Evolutionary conservation across 1,139 yeast genomes (phyloP).

Genomic region (Pichia terricola): DNA sequence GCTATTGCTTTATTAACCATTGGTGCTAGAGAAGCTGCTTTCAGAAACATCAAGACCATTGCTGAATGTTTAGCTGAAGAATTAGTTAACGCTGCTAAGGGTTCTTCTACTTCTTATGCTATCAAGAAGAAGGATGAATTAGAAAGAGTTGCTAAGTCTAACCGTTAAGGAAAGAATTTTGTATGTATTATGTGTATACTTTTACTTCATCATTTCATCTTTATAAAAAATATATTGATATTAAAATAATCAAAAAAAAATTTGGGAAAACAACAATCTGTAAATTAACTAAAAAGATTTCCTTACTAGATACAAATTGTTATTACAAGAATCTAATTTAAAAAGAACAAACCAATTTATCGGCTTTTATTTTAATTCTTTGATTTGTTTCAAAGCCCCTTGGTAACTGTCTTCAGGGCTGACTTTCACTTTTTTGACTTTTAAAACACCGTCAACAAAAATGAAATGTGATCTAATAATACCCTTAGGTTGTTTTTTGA

Average conservation of each 20-base stretch:
- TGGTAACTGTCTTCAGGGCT: conserved; percentile 72
- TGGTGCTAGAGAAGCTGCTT: conserved; percentile 99
- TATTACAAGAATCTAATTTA: too few relatives aligned
- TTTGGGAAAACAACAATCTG: not conserved
- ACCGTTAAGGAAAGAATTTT: conserved; percentile 62
- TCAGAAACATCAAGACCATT: conserved; percentile 99
- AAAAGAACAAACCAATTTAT: too few relatives aligned
- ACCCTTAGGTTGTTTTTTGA: conserved; percentile 68
- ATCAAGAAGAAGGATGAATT: conserved; percentile 99
- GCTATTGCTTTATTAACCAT: conserved; percentile 96
- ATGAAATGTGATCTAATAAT: conserved; percentile 86
- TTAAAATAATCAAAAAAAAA: too few relatives aligned
- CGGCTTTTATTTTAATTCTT: conserved; percentile 17
- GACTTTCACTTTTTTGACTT: conserved; percentile 53
- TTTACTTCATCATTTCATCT: conserved; percentile 1
- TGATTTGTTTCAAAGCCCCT: conserved; percentile 50
- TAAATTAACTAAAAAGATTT: too few relatives aligned
- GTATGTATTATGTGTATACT: conserved; percentile 10
- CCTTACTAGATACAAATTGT: too few relatives aligned
- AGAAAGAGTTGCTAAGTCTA: conserved; percentile 99
- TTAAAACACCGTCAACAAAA: conserved; percentile 67
- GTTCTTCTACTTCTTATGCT: conserved; percentile 99
- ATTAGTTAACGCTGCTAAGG: conserved; percentile 99
- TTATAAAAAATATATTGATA: not conserved
- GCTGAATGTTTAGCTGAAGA: conserved; percentile 99